These are phyloP conservation scores for Pseudocercospora vitis DNA, from an alignment of 2,329 filamentous ascomycete species.

Conservation along the genomic window DNA sequence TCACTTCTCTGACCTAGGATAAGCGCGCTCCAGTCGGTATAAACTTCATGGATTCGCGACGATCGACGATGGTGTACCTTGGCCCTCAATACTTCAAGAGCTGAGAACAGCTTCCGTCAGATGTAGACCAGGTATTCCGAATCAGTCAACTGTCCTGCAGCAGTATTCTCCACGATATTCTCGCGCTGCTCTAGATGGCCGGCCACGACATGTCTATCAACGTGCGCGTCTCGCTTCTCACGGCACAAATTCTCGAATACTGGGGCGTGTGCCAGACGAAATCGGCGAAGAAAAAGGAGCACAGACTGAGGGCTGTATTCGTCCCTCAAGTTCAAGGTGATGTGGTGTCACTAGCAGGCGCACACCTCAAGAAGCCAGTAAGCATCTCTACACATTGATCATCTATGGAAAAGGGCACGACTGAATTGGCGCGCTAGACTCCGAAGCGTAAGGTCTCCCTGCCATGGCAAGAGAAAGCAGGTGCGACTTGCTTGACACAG, in stretches of 20 bases:
- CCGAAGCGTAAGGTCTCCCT: constrained; percentile 6
- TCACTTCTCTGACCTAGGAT: constrained; percentile 2
- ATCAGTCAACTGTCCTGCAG: not conserved
- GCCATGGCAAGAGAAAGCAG: constrained; percentile 17
- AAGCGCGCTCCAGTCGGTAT: not conserved
- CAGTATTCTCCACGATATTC: not conserved
- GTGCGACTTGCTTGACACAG: constrained; percentile 21
- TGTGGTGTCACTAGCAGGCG: not conserved
- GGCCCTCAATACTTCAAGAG: constrained; percentile 10
- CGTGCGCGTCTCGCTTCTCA: constrained; percentile 19
- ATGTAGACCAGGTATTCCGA: not conserved
- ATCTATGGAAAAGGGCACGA: constrained; percentile 10
- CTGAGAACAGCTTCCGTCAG: constrained; percentile 8
- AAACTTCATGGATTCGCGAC: constrained; percentile 9
- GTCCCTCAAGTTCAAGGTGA: not conserved
- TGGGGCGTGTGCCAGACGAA: constrained; percentile 16
- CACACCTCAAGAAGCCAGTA: constrained; percentile 3
- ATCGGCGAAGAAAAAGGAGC: constrained; percentile 10
- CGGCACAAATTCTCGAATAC: constrained; percentile 17
- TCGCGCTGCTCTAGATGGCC: constrained; percentile 10
- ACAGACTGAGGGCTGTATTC: constrained; percentile 15
- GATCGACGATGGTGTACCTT: constrained; percentile 15
- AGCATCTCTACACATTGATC: not conserved
- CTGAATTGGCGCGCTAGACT: constrained; percentile 5
- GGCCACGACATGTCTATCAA: constrained; percentile 22